Evolutionary conservation across 2,329 filamentous ascomycete species (phyloP), one percentile per base, ranked within the genome.

Genomic region (Botrytis deweyae): DNA sequence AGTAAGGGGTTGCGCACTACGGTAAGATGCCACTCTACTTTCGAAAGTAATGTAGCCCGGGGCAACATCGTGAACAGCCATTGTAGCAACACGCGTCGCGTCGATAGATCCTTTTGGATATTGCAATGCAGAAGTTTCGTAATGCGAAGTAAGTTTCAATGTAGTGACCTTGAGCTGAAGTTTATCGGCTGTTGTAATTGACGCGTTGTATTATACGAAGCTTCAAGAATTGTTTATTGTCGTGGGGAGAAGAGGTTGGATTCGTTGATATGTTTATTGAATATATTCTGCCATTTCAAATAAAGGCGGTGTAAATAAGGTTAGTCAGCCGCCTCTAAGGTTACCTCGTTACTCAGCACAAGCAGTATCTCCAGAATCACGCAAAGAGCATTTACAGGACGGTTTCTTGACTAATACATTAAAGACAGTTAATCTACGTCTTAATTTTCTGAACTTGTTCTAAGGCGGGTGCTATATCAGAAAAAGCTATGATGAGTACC

Each of bases 1-100:
- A 59, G 87, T 84, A 55, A 88, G 84, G 20, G 88, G 87, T 72
- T 92, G 87, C 4, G 88, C 83, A 72, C 85, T 86, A 69, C 92
- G 88, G 82, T 98, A 99, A 18, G 94, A 95, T 46, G 90, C 90
- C 52, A 98, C 84, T 66, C 96, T 93, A 78, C 90, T 91, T 77
- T 94, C 90, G 77, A 90, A 91, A 25, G 92, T 92, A 78, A 88
- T 85, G 81, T 86, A 90, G 42, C 82, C 80, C 73, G 87, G 85
- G 55, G 85, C 77, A 68, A 78, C 67, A 72, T 79, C 76, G 14
- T 72, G 64, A 55, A 76, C 73, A 66, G 76, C 73, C 80, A 81
- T 81, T 49, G 74, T 78, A 67, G 65, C 55, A 61, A 55, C 25
- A 55, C 68, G 68, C 68, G 68, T 70, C 68, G 66, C 66, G 66